A percentile compares a stretch with the other conserved stretches of the same genome.
phyloP scores from a whole-genome alignment of 2,329 filamentous ascomycete genomes.

The Monosporascus sp. region DNA sequence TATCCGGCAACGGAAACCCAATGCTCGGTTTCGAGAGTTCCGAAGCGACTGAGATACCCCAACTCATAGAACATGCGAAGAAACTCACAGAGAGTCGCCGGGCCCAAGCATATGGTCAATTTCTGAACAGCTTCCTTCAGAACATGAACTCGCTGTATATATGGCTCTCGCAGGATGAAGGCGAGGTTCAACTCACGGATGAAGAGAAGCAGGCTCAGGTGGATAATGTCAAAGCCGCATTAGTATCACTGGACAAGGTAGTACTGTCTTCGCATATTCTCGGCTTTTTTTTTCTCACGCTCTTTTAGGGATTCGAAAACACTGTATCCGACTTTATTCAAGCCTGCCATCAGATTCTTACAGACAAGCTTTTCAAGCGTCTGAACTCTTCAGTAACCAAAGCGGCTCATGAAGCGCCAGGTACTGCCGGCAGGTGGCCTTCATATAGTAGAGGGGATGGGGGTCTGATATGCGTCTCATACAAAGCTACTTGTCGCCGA shows the following conservation, averaged over 20 bases:
- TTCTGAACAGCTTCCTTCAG: slow-evolving; percentile 44
- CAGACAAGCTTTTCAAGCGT: slow-evolving; percentile 3
- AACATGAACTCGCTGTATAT: slow-evolving; percentile 26
- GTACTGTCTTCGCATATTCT: neutral
- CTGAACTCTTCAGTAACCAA: slow-evolving; percentile 1
- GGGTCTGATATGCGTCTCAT: slow-evolving; percentile 7
- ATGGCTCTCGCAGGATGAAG: slow-evolving; percentile 5
- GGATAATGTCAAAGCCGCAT: slow-evolving; percentile 1
- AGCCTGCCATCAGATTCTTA: neutral
- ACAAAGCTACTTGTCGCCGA: slow-evolving; percentile 10
- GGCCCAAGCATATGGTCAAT: slow-evolving; percentile 36
- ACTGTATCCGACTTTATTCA: neutral
- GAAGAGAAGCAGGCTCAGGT: slow-evolving; percentile 25
- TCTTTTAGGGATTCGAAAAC: slow-evolving; percentile 2
- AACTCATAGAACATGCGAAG: slow-evolving; percentile 51
- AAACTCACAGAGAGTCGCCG: slow-evolving; percentile 41
- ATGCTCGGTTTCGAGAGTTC: slow-evolving; percentile 40
- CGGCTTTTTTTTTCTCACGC: neutral
- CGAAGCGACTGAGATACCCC: slow-evolving; percentile 53
- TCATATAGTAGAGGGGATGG: slow-evolving; percentile 1
- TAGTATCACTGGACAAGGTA: slow-evolving; percentile 8
- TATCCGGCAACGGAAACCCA: slow-evolving; percentile 40
- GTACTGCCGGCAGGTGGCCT: slow-evolving; percentile 8
- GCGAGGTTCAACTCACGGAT: slow-evolving; percentile 14
- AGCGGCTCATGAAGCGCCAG: slow-evolving; percentile 2